Conservation (phyloP, 768 basidiomycete genomes). For the Filobasidium wieringae region DNA sequence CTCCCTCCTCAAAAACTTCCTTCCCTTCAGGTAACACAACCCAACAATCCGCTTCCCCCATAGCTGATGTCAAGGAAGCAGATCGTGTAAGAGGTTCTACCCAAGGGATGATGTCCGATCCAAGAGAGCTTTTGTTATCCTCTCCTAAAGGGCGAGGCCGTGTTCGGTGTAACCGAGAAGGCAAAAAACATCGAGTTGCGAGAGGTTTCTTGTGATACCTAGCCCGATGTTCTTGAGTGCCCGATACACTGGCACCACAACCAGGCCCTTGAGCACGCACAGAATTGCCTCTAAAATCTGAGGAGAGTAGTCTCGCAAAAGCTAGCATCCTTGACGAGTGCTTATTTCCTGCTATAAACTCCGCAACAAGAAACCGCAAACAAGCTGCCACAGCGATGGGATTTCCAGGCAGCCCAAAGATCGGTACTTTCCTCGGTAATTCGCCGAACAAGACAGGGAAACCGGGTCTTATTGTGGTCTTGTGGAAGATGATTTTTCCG, state of each 20-base stretch:
- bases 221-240: background rate
- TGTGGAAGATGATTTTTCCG: conserved; percentile 6
- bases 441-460: conserved; percentile 9
- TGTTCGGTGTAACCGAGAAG: background rate
- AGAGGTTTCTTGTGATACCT: background rate
- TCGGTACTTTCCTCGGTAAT: background rate
- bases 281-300: background rate
- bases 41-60: conserved; percentile 7
- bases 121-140: background rate
- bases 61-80: conserved; percentile 4
- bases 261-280: too few species aligned
- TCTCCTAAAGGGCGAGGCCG: background rate
- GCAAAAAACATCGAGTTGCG: background rate
- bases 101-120: background rate
- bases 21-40: conserved; percentile 8
- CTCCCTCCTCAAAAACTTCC: background rate
- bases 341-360: background rate
- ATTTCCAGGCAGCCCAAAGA: conserved; percentile 10
- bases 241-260: too few species aligned
- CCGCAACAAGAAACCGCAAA: conserved; percentile 6
- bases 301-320: background rate
- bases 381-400: conserved; percentile 8
- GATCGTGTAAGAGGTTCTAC: conserved; percentile 9
- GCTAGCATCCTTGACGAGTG: background rate
- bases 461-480: conserved; percentile 5